Evolutionary conservation across 2,329 filamentous ascomycete species (phyloP), one percentile per base, ranked within the genome.

Genomic region (Trichophyton simii): DNA sequence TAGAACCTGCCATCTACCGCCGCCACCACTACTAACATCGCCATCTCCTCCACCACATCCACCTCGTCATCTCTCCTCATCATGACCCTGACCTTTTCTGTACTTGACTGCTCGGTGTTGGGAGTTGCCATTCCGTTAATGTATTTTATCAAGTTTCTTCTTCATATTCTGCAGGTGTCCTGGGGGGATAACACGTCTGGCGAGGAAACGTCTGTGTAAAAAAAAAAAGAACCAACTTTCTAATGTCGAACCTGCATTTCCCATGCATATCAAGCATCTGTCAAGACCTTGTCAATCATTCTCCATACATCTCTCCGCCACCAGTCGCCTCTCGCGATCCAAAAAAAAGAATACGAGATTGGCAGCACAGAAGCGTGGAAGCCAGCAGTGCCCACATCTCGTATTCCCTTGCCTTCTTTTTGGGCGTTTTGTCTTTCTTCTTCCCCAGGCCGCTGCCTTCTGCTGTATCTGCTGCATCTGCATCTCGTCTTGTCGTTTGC

Each of bases 301-400:
- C 50, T n/a, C 22, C n/a, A 15, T 28, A 25, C 22, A 15, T 31
- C n/a, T 18, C n/a, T 54, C 50, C 28, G 20, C 22, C 28, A n/a
- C 22, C 50, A 38, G 13, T 25, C 52, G 52, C 52, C 28, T 34
- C 28, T 11, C 28, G 6, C 11, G 28, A 38, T 38, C 34, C 7
- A 3, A 13, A 13, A 36, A 55, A 3, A 9, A 34, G 3, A 55
- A 55, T 36, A 55, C 50, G 50, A 55, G 50, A 28, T 20, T 52
- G 46, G 46, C 44, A 48, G 44, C 44, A 48, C 44, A 54, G 22
- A 36, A 36, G 52, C 52, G n/a, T 55, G 52, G 52, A 55, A 55
- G 52, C 52, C 52, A 52, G 46, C 46, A 15, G 46, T 28, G 22
- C 20, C 46, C 46, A 52, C 22, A 25, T 8, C 44, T 48, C 44